Evolutionary conservation across 1,284 basidiomycete species (phyloP).

Genomic region (Caloboletus firmus): DNA sequence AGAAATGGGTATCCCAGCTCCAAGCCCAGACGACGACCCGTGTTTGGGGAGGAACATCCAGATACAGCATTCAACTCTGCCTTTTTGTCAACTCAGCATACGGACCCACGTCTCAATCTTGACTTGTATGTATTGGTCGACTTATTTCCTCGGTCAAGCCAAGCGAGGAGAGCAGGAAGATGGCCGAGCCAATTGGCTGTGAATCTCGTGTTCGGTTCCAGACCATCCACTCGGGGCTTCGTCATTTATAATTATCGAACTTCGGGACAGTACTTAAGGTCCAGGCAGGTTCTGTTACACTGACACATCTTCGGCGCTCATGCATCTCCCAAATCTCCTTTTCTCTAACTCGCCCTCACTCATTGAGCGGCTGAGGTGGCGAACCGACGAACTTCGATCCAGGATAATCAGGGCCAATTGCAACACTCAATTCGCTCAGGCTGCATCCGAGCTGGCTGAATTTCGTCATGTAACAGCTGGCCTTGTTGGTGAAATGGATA

Average conservation of each 20-base stretch:
- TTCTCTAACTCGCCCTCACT: not conserved
- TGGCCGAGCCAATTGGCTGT: not conserved
- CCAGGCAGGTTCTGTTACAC: not conserved
- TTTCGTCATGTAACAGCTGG: slow-evolving; percentile 11
- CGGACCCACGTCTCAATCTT: not conserved
- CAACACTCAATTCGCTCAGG: slow-evolving; percentile 17
- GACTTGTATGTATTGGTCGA: not conserved
- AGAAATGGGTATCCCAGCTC: not conserved
- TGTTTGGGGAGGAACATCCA: not conserved
- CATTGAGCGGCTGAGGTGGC: not conserved
- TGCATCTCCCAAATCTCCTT: slow-evolving; percentile 5
- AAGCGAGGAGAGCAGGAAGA: not conserved
- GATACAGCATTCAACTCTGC: not conserved
- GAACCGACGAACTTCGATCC: not conserved
- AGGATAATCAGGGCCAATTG: slow-evolving; percentile 13
- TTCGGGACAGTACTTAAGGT: not conserved
- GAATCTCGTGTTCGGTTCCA: not conserved
- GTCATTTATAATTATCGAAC: not conserved
- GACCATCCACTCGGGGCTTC: not conserved
- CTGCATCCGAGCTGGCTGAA: slow-evolving; percentile 5
- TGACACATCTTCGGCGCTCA: not conserved
- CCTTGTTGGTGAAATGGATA: not conserved
- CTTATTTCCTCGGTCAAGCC: not conserved
- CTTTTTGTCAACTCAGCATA: not conserved
- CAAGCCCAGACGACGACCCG: not conserved